Evolutionary conservation across 768 basidiomycete genomes (phyloP).

Genomic region (Mycena metata): DNA sequence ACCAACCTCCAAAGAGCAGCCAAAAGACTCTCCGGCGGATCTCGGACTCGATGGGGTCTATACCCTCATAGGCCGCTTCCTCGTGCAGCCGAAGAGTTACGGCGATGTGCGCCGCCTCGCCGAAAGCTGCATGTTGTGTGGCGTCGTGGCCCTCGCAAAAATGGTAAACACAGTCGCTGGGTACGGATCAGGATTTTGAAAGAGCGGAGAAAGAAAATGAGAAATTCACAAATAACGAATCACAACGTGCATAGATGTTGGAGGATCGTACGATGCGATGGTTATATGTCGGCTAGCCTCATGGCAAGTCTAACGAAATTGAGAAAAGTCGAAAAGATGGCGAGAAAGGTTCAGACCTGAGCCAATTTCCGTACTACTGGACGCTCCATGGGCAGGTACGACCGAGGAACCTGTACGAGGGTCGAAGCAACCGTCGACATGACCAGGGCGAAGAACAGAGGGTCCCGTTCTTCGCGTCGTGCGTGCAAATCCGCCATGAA

Average conservation of each 20-base stretch:
- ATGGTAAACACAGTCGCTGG: slow-evolving; percentile 86
- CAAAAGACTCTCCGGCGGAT: slow-evolving; percentile 90
- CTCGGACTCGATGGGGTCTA: slow-evolving; percentile 91
- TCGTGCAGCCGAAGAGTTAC: slow-evolving; percentile 89
- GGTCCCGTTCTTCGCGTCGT: slow-evolving; percentile 86
- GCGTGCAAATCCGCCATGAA: slow-evolving; percentile 92
- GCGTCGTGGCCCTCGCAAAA: slow-evolving; percentile 92
- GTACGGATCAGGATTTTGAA: slow-evolving; percentile 15
- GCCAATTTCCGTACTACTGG: slow-evolving; percentile 88
- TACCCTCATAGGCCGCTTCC: slow-evolving; percentile 83
- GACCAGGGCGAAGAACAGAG: slow-evolving; percentile 91
- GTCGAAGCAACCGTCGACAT: slow-evolving; percentile 92
- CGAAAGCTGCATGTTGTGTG: slow-evolving; percentile 89
- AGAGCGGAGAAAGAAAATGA: slow-evolving; percentile 15
- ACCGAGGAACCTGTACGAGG: slow-evolving; percentile 88
- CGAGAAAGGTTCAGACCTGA: slow-evolving; percentile 49
- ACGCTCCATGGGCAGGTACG: slow-evolving; percentile 90
- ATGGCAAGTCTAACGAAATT: slow-evolving; percentile 69
- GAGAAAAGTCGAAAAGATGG: slow-evolving; percentile 2
- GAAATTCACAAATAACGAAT: slow-evolving; percentile 87
- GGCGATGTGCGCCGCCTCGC: slow-evolving; percentile 88
- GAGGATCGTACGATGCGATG: slow-evolving; percentile 85
- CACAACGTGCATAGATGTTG: slow-evolving; percentile 86
- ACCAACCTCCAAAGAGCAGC: slow-evolving; percentile 88
- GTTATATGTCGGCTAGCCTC: slow-evolving; percentile 88